phyloP scores from a whole-genome alignment of 108 stramenopile species.

The Fistulifera pelliculosa region DNA sequence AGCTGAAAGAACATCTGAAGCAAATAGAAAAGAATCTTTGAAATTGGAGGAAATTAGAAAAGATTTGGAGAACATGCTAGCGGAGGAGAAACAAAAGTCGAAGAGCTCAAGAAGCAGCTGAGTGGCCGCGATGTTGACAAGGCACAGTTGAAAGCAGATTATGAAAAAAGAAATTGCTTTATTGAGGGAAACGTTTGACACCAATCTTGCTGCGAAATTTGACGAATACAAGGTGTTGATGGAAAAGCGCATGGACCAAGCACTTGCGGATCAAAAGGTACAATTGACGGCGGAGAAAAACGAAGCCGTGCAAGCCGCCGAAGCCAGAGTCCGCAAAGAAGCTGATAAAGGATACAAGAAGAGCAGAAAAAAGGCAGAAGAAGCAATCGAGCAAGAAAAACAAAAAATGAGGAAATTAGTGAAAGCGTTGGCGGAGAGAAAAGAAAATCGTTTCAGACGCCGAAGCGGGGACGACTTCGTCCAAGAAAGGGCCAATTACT shows the following conservation, averaged over 20 bases:
- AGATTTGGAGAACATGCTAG: background rate
- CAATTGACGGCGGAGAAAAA: background rate
- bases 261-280: slow-evolving; percentile 3
- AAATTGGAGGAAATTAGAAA: slow-evolving; percentile 4
- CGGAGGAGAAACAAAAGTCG: background rate
- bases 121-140: background rate
- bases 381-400: slow-evolving; percentile 5
- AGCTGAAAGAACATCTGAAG: background rate
- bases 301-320: slow-evolving; percentile 4
- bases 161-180: background rate
- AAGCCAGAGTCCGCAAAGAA: slow-evolving; percentile 18
- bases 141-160: background rate
- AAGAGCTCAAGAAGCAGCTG: background rate
- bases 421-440: slow-evolving; percentile 8
- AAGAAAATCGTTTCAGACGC: slow-evolving; percentile 4
- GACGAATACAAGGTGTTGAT: background rate
- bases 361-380: slow-evolving; percentile 11
- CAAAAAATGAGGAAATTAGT: slow-evolving; percentile 8
- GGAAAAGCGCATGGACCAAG: slow-evolving; percentile 2
- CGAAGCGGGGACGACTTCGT: background rate
- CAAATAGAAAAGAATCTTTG: background rate
- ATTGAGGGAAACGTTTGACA: background rate
- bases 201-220: background rate
- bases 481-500: too few relatives aligned
- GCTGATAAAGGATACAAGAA: slow-evolving; percentile 13